phyloP scores from a whole-genome alignment of 2,329 filamentous ascomycete genomes.

The Ophiostoma novo-ulmi region DNA sequence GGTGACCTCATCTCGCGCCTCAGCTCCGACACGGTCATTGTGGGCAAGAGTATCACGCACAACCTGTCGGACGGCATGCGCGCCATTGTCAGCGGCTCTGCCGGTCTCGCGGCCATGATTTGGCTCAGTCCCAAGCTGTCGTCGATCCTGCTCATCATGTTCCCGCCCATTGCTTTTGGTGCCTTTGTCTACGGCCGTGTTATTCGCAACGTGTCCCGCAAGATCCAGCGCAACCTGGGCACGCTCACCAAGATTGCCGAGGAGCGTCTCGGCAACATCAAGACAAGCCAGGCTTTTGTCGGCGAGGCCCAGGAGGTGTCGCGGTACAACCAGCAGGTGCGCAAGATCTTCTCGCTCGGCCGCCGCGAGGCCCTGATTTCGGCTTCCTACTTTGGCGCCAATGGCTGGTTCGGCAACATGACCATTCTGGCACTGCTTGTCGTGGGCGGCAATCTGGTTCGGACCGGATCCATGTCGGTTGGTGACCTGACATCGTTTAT shows the following conservation, averaged over 20 bases:
- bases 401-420: conserved; percentile 92
- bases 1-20: conserved; percentile 94
- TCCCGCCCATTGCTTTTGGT: conserved; percentile 83
- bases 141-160: conserved; percentile 76
- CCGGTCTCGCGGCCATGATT: conserved; percentile 90
- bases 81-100: conserved; percentile 80
- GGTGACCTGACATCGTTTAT: conserved; percentile 94
- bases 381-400: conserved; percentile 81
- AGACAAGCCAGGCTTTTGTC: conserved; percentile 92
- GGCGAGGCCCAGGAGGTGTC: conserved; percentile 85
- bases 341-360: conserved; percentile 85
- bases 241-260: conserved; percentile 95
- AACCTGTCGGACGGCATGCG: conserved; percentile 95
- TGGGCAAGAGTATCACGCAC: conserved; percentile 97
- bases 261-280: conserved; percentile 93
- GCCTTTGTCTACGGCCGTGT: conserved; percentile 88
- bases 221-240: conserved; percentile 90
- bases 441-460: conserved; percentile 85
- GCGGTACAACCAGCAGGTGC: conserved; percentile 87
- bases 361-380: conserved; percentile 81
- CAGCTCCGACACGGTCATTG: conserved; percentile 93
- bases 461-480: conserved; percentile 76
- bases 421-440: conserved; percentile 88
- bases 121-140: conserved; percentile 90
- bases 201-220: conserved; percentile 82